phyloP scores from a whole-genome alignment of 352 stramenopile species.

The Peronosclerospora sorghi region DNA sequence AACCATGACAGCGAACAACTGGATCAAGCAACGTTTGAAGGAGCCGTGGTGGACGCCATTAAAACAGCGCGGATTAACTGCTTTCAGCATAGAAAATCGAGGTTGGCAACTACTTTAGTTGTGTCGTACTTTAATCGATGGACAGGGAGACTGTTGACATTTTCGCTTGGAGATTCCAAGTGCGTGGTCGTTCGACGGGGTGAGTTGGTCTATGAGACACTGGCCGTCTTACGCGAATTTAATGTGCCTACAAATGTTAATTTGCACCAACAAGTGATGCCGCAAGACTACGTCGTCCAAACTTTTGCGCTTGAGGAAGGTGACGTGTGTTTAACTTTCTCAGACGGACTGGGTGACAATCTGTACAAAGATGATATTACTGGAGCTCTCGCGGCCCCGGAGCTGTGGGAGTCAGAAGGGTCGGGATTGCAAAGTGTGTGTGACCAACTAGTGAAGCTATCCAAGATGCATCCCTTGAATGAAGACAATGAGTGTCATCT shows the following conservation, averaged over 20 bases:
- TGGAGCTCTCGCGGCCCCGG: constrained; percentile 7
- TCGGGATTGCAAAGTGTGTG: constrained; percentile 34
- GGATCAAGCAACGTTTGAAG: constrained; percentile 32
- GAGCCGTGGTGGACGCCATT: constrained; percentile 40
- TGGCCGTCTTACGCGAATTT: constrained; percentile 61
- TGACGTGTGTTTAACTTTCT: constrained; percentile 66
- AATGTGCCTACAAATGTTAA: constrained; percentile 75
- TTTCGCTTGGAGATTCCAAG: constrained; percentile 75
- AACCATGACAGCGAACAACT: constrained; percentile 35
- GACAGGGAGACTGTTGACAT: constrained; percentile 45
- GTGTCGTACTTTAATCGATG: constrained; percentile 71
- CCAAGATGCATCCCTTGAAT: constrained; percentile 22
- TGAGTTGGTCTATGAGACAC: constrained; percentile 50
- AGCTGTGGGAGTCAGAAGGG: constrained; percentile 13
- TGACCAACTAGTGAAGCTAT: constrained; percentile 38
- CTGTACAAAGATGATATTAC: constrained; percentile 70
- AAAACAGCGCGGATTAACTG: constrained; percentile 46
- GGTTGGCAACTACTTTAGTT: constrained; percentile 51
- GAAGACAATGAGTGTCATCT: constrained; percentile 5
- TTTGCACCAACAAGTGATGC: constrained; percentile 31
- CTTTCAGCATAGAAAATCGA: constrained; percentile 41
- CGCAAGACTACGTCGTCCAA: constrained; percentile 59
- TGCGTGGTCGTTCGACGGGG: constrained; percentile 42
- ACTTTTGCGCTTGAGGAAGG: constrained; percentile 38
- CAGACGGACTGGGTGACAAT: constrained; percentile 69